A percentile compares a stretch with the other conserved stretches of the same genome.
Evolutionary conservation across 2,329 filamentous ascomycete species (phyloP).

Genomic region (Elsinoe batatas): DNA sequence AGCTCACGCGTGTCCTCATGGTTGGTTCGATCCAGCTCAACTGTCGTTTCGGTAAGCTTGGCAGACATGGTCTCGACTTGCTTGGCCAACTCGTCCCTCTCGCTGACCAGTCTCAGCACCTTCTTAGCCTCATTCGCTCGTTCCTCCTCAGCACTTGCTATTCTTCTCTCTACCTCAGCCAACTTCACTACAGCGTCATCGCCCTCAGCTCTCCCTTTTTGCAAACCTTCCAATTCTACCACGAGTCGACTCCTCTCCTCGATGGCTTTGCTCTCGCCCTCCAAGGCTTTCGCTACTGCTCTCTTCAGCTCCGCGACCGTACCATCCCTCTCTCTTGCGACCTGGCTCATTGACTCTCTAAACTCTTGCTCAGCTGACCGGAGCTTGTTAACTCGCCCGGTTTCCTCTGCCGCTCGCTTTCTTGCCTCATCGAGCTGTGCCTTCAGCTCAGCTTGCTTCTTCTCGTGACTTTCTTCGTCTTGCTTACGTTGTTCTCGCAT

Average conservation of each 20-base stretch:
- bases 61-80: conserved; percentile 13
- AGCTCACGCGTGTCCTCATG: background rate
- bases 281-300: conserved; percentile 1
- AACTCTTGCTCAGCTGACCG: background rate
- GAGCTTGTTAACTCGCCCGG: background rate
- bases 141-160: background rate
- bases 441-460: conserved; percentile 13
- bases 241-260: background rate
- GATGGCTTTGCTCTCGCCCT: conserved; percentile 1
- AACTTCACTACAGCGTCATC: background rate
- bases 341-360: background rate
- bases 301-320: conserved; percentile 6
- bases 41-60: conserved; percentile 9
- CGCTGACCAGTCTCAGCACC: background rate
- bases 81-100: conserved; percentile 14
- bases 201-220: background rate
- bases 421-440: conserved; percentile 1
- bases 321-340: conserved; percentile 3
- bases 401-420: background rate
- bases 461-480: conserved; percentile 10
- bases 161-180: background rate
- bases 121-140: background rate
- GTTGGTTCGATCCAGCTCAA: conserved; percentile 16
- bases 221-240: conserved; percentile 15
- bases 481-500: conserved; percentile 13